Evolutionary conservation across 352 stramenopile genomes (phyloP).

Genomic region (Nothophytophthora sp.): DNA sequence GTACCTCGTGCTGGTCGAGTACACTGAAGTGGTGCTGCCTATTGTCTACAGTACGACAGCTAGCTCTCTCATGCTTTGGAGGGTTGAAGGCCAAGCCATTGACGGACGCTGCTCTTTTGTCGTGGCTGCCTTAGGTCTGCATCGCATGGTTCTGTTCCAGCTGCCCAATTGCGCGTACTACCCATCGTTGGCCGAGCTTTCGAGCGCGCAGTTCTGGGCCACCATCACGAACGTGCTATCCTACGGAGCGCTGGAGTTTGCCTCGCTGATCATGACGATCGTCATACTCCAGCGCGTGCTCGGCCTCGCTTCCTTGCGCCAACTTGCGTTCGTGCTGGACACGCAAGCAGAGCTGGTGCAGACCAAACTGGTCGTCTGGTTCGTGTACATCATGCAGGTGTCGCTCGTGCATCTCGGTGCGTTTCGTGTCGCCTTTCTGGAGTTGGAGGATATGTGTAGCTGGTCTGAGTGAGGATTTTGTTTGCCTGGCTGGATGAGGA

Average conservation of each 20-base stretch:
- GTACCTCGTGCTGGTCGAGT: constrained; percentile 32
- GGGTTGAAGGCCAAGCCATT: too few species aligned
- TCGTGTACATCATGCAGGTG: constrained; percentile 25
- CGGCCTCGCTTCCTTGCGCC: constrained; percentile 11
- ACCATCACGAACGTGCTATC: constrained; percentile 6
- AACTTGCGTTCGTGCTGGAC: constrained; percentile 32
- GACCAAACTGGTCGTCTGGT: constrained; percentile 22
- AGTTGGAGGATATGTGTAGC: background rate
- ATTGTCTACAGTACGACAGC: constrained; percentile 20
- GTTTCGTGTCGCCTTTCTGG: background rate
- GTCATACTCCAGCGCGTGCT: constrained; percentile 9
- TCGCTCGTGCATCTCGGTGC: constrained; percentile 19
- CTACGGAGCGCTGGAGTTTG: constrained; percentile 13
- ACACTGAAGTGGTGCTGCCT: constrained; percentile 27
- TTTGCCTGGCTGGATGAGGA: too few species aligned
- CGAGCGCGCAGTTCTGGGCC: background rate
- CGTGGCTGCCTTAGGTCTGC: background rate
- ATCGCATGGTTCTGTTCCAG: background rate
- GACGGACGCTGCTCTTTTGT: too few species aligned
- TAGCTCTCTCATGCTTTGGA: too few species aligned
- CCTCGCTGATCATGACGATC: constrained; percentile 1
- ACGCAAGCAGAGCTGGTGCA: constrained; percentile 16
- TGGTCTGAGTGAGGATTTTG: background rate
- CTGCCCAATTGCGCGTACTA: constrained; percentile 20
- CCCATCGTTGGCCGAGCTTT: constrained; percentile 1